Evolutionary conservation across 169 alveolate genomes (phyloP), one percentile per base, ranked within the genome.

Genomic region (Eimeria maxima): DNA sequence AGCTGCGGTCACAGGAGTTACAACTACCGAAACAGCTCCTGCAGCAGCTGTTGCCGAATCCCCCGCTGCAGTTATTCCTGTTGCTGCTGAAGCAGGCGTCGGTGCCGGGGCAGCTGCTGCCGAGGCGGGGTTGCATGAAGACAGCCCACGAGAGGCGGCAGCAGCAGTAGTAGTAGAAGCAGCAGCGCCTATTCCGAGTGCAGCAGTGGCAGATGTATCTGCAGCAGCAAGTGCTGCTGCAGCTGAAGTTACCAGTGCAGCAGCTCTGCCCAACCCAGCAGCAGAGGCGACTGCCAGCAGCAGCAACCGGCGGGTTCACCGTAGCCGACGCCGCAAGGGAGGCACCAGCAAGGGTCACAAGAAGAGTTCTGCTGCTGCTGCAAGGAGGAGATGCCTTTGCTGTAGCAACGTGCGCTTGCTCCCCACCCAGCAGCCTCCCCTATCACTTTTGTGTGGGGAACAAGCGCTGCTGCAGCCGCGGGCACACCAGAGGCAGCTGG

Each of bases 241-340:
- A 16, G 63, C 88, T 16, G 88, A 60, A 76, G 53, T 65, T 44
- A 45, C 8, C 27, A 24, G 47, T 69, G 80, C 80, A 29, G 80
- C 80, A n/a, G 45, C 80, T 29, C 16, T 8, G 42, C 42, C 42
- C 38, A 27, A 42, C 27, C 47, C 50, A 29, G 50, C 88, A 14
- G 63, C 88, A 76, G 63, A 14, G 18, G 88, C 20, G 29, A 42
- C 53, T 6, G 90, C 63, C 38, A 44, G 73, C 73, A 47, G 47
- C 90, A 81, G 74, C 74, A 47, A 47, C 90, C 88, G 44, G 73
- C 73, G 73, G 1, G 16, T 20, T 10, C 90, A 81, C 47, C 69
- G 90, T 14, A 65, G 45, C 50, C 67, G 90, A 38, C 90, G 90
- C 73, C 90, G 90, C 47, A 81, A 47, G 73, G 90, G 90, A 22